A percentile compares a stretch with the other conserved stretches of the same genome.
Evolutionary conservation across 106 monocot genomes (phyloP).

Genomic region (Cymbidium sinense): DNA sequence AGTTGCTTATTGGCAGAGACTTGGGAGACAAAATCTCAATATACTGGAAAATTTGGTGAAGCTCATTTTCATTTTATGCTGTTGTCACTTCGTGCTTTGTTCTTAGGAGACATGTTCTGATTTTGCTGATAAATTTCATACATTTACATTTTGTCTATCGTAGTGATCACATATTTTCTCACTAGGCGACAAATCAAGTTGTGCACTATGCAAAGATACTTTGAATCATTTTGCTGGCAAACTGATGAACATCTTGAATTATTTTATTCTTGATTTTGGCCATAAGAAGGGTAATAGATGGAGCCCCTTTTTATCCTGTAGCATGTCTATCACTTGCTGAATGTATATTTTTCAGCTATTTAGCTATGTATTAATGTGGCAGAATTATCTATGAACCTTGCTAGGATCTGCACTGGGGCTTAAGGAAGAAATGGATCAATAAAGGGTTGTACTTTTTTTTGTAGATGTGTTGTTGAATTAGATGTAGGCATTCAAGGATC

Average conservation of each 20-base stretch:
- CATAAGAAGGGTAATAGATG: not conserved
- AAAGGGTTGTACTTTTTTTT: no score
- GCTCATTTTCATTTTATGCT: not conserved
- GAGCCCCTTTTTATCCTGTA: no score
- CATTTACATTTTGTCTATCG: not conserved
- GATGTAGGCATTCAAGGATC: no score
- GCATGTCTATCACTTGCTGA: no score
- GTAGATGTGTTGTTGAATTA: no score
- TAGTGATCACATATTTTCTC: not conserved
- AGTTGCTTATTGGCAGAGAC: conserved; percentile 57
- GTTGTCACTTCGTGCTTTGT: not conserved
- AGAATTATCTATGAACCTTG: no score
- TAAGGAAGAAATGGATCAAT: no score
- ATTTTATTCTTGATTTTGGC: not conserved
- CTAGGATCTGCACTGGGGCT: no score
- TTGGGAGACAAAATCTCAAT: conserved; percentile 67
- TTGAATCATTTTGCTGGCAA: not conserved
- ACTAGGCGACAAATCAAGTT: not conserved
- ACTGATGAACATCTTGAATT: no score
- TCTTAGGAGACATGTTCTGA: not conserved
- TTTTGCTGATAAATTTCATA: not conserved
- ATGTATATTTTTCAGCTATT: no score
- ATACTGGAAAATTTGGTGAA: conserved; percentile 84
- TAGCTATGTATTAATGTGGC: no score
- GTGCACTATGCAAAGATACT: not conserved